These are phyloP conservation scores for Diaporthe helianthi DNA, from an alignment of 2,329 filamentous ascomycete genomes.

Conservation along the genomic window DNA sequence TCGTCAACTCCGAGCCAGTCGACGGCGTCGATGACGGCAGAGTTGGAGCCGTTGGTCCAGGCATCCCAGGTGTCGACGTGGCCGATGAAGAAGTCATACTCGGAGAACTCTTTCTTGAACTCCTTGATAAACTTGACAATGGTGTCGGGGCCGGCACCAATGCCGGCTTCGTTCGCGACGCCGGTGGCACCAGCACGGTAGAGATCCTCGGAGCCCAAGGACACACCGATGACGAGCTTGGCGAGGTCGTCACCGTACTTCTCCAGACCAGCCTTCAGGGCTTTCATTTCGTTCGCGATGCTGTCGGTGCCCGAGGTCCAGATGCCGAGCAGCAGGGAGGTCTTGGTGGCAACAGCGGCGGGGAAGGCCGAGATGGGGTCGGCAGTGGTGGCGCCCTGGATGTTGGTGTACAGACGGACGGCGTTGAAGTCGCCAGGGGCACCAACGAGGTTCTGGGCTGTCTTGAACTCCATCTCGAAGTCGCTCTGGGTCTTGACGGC, in stretches of 20 bases:
- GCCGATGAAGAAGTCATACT: constrained; percentile 71
- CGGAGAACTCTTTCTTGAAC: constrained; percentile 68
- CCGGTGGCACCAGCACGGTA: constrained; percentile 80
- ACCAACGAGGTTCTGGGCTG: constrained; percentile 68
- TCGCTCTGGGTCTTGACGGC: constrained; percentile 66
- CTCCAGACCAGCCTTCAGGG: constrained; percentile 72
- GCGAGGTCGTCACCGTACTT: constrained; percentile 73
- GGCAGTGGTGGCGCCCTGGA: constrained; percentile 71
- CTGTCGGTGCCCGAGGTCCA: constrained; percentile 76
- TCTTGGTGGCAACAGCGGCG: constrained; percentile 82
- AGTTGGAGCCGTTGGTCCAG: constrained; percentile 77
- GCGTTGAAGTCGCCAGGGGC: constrained; percentile 69
- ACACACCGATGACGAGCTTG: constrained; percentile 78
- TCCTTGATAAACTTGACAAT: constrained; percentile 75
- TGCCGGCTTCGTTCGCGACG: constrained; percentile 65
- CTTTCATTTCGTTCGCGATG: constrained; percentile 76
- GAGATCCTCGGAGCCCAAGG: constrained; percentile 85
- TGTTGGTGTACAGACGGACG: constrained; percentile 78
- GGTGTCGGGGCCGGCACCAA: constrained; percentile 67
- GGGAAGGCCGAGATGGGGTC: constrained; percentile 76
- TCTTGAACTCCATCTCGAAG: constrained; percentile 74
- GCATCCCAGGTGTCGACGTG: constrained; percentile 92
- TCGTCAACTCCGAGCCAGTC: constrained; percentile 88
- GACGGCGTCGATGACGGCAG: constrained; percentile 68
- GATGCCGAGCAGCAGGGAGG: constrained; percentile 79